These are phyloP conservation scores for Opeltia flavorubescens DNA, from an alignment of 495 filamentous ascomycete genomes.

Conservation along the genomic window DNA sequence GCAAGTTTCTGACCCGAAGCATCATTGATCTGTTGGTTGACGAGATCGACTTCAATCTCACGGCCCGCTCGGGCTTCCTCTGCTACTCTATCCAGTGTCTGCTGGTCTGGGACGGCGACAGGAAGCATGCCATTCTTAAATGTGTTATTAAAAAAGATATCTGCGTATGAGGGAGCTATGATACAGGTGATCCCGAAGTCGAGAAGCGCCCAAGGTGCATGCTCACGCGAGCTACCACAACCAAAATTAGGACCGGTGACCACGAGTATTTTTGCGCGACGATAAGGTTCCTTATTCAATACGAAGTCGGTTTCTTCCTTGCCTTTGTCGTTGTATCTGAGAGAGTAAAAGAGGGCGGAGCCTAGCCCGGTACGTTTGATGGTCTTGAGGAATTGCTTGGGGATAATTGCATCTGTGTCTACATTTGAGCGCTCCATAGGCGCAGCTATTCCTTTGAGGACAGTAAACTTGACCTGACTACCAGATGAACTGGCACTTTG, in stretches of 20 bases:
- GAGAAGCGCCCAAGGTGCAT: slow-evolving; percentile 92
- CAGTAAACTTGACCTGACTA: slow-evolving; percentile 70
- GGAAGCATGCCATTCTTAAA: slow-evolving; percentile 99
- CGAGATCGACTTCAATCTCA: slow-evolving; percentile 85
- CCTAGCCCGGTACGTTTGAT: slow-evolving; percentile 96
- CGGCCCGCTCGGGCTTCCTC: slow-evolving; percentile 68
- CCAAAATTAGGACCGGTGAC: slow-evolving; percentile 93
- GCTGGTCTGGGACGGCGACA: slow-evolving; percentile 55
- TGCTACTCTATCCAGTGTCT: slow-evolving; percentile 53
- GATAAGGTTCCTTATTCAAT: slow-evolving; percentile 83
- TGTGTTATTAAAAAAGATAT: slow-evolving; percentile 99
- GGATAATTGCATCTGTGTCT: slow-evolving; percentile 97
- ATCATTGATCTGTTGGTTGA: slow-evolving; percentile 71
- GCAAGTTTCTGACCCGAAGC: slow-evolving; percentile 55
- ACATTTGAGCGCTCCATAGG: slow-evolving; percentile 80
- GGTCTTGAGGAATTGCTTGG: slow-evolving; percentile 98
- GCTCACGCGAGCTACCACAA: slow-evolving; percentile 85
- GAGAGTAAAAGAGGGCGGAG: slow-evolving; percentile 69
- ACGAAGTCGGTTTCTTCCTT: slow-evolving; percentile 67
- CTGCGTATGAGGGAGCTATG: slow-evolving; percentile 84
- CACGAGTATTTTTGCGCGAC: slow-evolving; percentile 76
- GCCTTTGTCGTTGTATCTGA: slow-evolving; percentile 61
- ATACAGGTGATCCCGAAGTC: slow-evolving; percentile 94
- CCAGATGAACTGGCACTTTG: slow-evolving; percentile 33
- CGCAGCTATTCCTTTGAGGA: slow-evolving; percentile 75